Percentiles rank a stretch among this genome's conserved stretches.
Evolutionary conservation across 2,329 filamentous ascomycete species (phyloP).

Genomic region (Aureobasidium pullulans): DNA sequence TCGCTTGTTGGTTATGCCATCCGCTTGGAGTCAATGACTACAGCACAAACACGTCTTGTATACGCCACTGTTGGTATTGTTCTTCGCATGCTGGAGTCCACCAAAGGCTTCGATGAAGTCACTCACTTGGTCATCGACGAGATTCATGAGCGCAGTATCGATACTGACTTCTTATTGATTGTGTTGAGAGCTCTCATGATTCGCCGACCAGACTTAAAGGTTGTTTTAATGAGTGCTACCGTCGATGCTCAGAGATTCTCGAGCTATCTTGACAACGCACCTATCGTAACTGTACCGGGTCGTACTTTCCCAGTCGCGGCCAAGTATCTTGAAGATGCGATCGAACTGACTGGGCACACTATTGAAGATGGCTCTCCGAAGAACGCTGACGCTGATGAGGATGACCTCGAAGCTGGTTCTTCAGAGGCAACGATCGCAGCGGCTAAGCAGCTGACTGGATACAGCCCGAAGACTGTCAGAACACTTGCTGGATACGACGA

Average conservation of each 20-base stretch:
- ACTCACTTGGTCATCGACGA: conserved; percentile 96
- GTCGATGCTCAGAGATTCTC: conserved; percentile 91
- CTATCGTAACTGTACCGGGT: conserved; percentile 83
- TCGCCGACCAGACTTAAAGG: conserved; percentile 73
- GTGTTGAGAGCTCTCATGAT: conserved; percentile 77
- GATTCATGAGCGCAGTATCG: conserved; percentile 92
- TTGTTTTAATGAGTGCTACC: conserved; percentile 95
- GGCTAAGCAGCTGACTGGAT: conserved; percentile 61
- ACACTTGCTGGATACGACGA: conserved; percentile 76
- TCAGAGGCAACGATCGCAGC: conserved; percentile 37
- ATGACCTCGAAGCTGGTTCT: conserved; percentile 34
- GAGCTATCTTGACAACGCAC: conserved; percentile 75
- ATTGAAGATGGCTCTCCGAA: conserved; percentile 46
- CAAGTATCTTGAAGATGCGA: conserved; percentile 82
- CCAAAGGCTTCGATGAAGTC: conserved; percentile 77
- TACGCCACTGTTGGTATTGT: conserved; percentile 89
- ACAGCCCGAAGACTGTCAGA: conserved; percentile 68
- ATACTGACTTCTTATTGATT: conserved; percentile 92
- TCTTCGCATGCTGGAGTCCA: conserved; percentile 93
- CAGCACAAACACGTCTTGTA: conserved; percentile 72
- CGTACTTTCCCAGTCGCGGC: conserved; percentile 89
- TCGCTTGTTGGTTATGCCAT: conserved; percentile 95
- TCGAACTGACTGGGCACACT: conserved; percentile 75
- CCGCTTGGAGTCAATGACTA: conserved; percentile 79
- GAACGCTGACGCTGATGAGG: conserved; percentile 39